Evolutionary conservation across 495 filamentous ascomycete genomes (phyloP), one percentile per base, ranked within the genome.

Genomic region (Daldinia vernicosa): DNA sequence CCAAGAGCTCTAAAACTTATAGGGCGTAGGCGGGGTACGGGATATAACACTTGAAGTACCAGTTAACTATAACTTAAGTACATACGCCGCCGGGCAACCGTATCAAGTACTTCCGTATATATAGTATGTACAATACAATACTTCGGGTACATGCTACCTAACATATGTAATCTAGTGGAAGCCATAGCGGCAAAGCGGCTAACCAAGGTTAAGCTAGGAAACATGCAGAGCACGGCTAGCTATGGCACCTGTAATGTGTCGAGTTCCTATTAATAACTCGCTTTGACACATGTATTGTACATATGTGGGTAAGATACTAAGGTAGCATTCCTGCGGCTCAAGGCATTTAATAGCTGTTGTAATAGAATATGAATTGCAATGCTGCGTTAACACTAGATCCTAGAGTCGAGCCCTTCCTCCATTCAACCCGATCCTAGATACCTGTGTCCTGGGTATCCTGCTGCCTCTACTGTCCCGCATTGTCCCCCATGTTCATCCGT

Each of bases 391-490:
- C 50, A 53, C 27, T 53, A 53, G 26, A 53, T 47, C 15, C 40
- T 11, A 47, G 40, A 47, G 40, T 47, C 19, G 40, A 17, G 40
- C 6, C 40, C 40, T 22, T n/a, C 11, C 35, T 35, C 60, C 40
- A 53, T 68, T 68, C 50, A 65, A 56, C 60, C 54, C 37, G 22
- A 60, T 33, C 62, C 65, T 59, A 37, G 32, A 37, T 57, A 53
- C n/a, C 17, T 45, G 66, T 66, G 61, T 65, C 70, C 66, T 69
- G 70, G 70, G 70, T 73, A 73, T 73, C 61, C 50, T 66, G 54
- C 50, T 60, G 55, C 43, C 17, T 50, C 12, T 39, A 50, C 55
- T 28, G 14, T 56, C 35, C 57, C 57, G 30, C 9, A 55, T 55
- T 40, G 45, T 22, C 59, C 37, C 27, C 59, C 45, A 28, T 47